These are phyloP conservation scores for Pichia inconspicua DNA, from an alignment of 1,139 yeast genomes.

Conservation along the genomic window DNA sequence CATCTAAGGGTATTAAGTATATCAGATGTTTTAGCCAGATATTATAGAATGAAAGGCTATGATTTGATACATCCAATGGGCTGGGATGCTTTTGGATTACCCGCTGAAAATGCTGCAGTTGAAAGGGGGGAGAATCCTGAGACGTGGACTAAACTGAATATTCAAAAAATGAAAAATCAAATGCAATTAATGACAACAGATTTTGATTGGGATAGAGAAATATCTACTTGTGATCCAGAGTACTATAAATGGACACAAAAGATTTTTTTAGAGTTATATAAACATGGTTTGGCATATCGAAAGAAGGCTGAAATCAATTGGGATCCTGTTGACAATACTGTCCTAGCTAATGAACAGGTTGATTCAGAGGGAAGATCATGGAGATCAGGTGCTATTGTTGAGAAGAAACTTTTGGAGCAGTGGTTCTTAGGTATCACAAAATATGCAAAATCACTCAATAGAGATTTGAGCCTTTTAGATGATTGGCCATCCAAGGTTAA, in stretches of 20 bases:
- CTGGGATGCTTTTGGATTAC: slow-evolving; percentile 98
- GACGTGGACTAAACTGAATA: slow-evolving; percentile 74
- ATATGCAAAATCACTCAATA: slow-evolving; percentile 57
- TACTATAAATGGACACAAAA: slow-evolving; percentile 92
- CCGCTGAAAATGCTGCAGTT: slow-evolving; percentile 96
- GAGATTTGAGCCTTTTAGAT: slow-evolving; percentile 51
- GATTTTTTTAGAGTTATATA: slow-evolving; percentile 62
- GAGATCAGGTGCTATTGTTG: slow-evolving; percentile 95
- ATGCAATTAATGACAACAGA: slow-evolving; percentile 72
- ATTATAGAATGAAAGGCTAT: slow-evolving; percentile 65
- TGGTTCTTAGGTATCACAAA: slow-evolving; percentile 91
- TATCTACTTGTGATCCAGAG: slow-evolving; percentile 80
- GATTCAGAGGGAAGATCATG: slow-evolving; percentile 86
- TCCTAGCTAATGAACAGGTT: slow-evolving; percentile 93
- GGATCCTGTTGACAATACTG: slow-evolving; percentile 96
- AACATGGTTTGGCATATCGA: slow-evolving; percentile 77
- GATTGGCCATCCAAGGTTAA: slow-evolving; percentile 89
- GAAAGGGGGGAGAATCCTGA: slow-evolving; percentile 76
- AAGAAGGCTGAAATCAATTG: slow-evolving; percentile 87
- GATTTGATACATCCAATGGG: slow-evolving; percentile 95
- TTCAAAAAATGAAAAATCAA: slow-evolving; percentile 75
- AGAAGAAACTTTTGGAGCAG: slow-evolving; percentile 69
- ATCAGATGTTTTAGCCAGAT: slow-evolving; percentile 76
- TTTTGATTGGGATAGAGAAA: slow-evolving; percentile 90
- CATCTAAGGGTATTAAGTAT: slow-evolving; percentile 89